Evolutionary conservation across 495 filamentous ascomycete species (phyloP).

Genomic region (Cryomyces minteri): DNA sequence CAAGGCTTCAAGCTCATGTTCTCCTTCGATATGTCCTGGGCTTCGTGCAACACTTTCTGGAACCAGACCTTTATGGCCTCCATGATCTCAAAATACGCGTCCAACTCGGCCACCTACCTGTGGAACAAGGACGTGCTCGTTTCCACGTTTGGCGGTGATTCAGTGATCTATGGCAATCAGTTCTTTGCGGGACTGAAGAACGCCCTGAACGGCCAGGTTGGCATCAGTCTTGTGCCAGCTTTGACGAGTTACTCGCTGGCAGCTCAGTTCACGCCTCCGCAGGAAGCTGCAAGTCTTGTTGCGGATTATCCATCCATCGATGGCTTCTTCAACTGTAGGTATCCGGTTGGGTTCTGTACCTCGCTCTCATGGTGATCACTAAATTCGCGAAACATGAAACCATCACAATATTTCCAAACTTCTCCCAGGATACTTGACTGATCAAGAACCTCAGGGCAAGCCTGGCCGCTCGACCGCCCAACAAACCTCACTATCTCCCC

Average conservation of each 20-base stretch:
- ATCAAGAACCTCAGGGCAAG: conserved; percentile 4
- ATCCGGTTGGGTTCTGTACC: not conserved
- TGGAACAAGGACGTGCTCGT: conserved; percentile 13
- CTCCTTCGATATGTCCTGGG: conserved; percentile 1
- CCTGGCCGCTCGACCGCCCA: conserved; percentile 9
- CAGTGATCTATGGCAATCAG: conserved; percentile 11
- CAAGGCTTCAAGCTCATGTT: conserved; percentile 3
- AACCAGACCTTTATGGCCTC: conserved; percentile 9
- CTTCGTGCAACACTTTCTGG: conserved; percentile 4
- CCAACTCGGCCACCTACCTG: conserved; percentile 4
- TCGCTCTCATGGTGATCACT: not conserved
- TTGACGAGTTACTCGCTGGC: conserved; percentile 5
- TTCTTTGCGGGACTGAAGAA: conserved; percentile 10
- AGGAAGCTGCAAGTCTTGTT: conserved; percentile 1
- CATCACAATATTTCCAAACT: too few relatives aligned
- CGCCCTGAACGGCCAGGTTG: not conserved
- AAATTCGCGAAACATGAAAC: too few relatives aligned
- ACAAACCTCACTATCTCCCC: conserved; percentile 5
- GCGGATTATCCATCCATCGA: conserved; percentile 6
- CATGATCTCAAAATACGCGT: conserved; percentile 7
- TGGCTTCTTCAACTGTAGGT: conserved; percentile 10
- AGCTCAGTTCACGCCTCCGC: conserved; percentile 3
- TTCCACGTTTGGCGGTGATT: conserved; percentile 11
- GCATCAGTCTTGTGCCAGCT: conserved; percentile 8
- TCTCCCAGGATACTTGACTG: too few relatives aligned